These are phyloP conservation scores for Lichtheimia corymbifera DNA, from an alignment of 371 early-diverging fungal genomes.

Conservation along the genomic window DNA sequence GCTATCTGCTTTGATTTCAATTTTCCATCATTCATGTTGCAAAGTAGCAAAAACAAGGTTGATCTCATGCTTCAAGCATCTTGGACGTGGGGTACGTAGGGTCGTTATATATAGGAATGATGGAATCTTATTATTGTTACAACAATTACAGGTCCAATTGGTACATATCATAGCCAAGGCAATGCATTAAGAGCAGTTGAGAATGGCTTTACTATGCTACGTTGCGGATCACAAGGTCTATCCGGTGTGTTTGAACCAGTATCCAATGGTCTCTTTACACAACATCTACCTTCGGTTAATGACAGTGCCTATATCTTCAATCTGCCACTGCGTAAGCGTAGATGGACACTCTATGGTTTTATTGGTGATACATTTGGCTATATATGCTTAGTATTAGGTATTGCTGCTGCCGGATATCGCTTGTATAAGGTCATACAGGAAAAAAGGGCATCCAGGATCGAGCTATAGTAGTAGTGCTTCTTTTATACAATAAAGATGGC, in stretches of 20 bases:
- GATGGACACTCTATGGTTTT: constrained; percentile 42
- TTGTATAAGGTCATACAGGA: not conserved
- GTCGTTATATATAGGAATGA: not conserved
- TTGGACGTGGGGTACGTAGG: constrained; percentile 54
- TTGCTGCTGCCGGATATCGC: not conserved
- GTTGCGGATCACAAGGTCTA: constrained; percentile 54
- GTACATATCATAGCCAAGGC: constrained; percentile 47
- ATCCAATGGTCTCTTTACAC: constrained; percentile 40
- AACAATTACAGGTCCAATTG: constrained; percentile 20
- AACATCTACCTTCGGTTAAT: constrained; percentile 42
- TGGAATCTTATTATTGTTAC: constrained; percentile 4
- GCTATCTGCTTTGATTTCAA: constrained; percentile 61
- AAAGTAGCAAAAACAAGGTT: constrained; percentile 48
- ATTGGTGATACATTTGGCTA: constrained; percentile 48
- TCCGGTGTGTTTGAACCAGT: constrained; percentile 53
- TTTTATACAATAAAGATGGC: no score
- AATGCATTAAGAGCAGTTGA: constrained; percentile 54
- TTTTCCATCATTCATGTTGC: constrained; percentile 50
- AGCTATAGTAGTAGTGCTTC: not conserved
- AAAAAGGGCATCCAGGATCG: not conserved
- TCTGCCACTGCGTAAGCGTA: constrained; percentile 47
- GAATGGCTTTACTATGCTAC: constrained; percentile 54
- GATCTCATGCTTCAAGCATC: constrained; percentile 58
- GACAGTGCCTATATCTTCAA: constrained; percentile 42
- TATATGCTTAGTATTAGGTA: constrained; percentile 28